Evolutionary conservation across 2,329 filamentous ascomycete species (phyloP), one percentile per base, ranked within the genome.

Genomic region (Calycina marina): DNA sequence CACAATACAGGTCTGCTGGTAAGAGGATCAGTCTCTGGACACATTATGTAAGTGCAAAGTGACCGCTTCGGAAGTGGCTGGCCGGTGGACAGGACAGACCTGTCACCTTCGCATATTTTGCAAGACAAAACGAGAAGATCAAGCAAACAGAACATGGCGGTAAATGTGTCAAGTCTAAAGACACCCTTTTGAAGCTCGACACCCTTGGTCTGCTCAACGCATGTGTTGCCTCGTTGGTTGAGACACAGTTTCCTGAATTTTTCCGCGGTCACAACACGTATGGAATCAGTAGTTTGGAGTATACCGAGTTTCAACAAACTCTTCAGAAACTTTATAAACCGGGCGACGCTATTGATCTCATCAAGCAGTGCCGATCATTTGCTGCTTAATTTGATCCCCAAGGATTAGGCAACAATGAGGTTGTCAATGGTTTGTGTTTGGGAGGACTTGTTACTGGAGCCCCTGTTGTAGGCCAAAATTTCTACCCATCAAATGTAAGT

Each of bases 191-290:
- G 9, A 8, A 11, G 10, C 25, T 27, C 13, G 25, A 27, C 14
- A 14, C 13, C 14, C 10, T 27, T 9, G 25, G 25, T 8, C 10
- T 14, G 10, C 10, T 14, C 10, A 27, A 27, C 14, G 25, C 10
- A 2, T 10, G 25, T 27, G 14, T 27, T 11, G 25, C 11, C 13
- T 8, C 9, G 10, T 2, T 27, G 10, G 14, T n/a, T n/a, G n/a
- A n/a, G n/a, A n/a, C n/a, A n/a, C n/a, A n/a, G n/a, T n/a, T n/a
- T n/a, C 8, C 25, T 9, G 13, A 13, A 14, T 14, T 6, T 8
- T 10, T 27, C 25, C 25, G 10, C 25, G 8, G 25, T 27, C 11
- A 27, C 25, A 27, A 27, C 25, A 27, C 25, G 8, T 27, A 27
- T 4, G 25, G 25, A 10, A 8, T 27, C 25, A 9, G 14, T 8